Evolutionary conservation across 164 flowering plant species (phyloP).

Genomic region (Nymphaea colorata): DNA sequence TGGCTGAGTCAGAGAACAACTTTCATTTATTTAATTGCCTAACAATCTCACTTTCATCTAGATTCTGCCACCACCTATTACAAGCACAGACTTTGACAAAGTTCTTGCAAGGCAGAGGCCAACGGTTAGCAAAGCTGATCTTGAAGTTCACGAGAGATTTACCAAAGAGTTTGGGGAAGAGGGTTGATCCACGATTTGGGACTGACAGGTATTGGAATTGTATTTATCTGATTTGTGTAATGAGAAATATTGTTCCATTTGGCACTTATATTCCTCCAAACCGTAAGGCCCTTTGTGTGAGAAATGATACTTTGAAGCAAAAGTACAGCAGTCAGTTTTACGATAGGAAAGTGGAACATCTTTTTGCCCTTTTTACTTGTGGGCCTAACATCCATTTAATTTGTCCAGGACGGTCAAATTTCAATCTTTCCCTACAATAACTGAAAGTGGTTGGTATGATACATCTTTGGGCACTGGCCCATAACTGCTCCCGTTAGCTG

Average conservation of each 20-base stretch:
- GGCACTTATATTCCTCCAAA: background rate
- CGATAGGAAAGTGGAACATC: background rate
- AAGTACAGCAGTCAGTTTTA: background rate
- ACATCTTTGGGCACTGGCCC: no score
- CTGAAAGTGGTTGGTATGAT: no score
- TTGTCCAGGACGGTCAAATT: no score
- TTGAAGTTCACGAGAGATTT: constrained; percentile 91
- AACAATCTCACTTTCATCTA: constrained; percentile 15
- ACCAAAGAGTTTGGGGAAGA: constrained; percentile 97
- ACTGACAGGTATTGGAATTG: background rate
- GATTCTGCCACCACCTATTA: constrained; percentile 90
- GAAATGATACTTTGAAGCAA: background rate
- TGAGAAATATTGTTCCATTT: constrained; percentile 1
- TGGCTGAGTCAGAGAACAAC: background rate
- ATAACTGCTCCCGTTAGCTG: no score
- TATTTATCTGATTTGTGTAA: constrained; percentile 5
- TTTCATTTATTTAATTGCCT: background rate
- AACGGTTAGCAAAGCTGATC: constrained; percentile 89
- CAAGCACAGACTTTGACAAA: constrained; percentile 80
- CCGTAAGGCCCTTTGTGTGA: background rate
- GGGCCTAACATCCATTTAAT: no score
- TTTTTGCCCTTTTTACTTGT: background rate
- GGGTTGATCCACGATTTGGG: constrained; percentile 37
- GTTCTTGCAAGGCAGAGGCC: constrained; percentile 95
- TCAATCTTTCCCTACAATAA: no score